phyloP scores from a whole-genome alignment of 148 eudicot genomes.

The Vaccinium macrocarpon region DNA sequence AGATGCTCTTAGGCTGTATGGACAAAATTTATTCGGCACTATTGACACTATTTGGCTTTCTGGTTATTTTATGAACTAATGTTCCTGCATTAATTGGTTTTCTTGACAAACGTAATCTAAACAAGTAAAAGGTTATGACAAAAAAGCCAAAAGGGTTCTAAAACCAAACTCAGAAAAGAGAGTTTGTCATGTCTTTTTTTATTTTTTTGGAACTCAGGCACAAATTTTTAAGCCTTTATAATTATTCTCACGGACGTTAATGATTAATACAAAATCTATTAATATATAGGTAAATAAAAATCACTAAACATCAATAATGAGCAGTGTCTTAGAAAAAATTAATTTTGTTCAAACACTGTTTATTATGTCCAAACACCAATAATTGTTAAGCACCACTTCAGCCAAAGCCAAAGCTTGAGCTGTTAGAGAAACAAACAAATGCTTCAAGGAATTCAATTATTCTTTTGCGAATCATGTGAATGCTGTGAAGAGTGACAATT shows the following conservation, averaged over 20 bases:
- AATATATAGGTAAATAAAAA: neutral
- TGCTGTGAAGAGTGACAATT: neutral
- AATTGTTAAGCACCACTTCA: neutral
- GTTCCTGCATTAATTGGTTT: neutral
- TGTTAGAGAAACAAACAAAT: neutral
- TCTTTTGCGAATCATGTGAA: neutral
- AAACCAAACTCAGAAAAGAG: neutral
- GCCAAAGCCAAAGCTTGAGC: neutral
- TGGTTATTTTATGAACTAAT: neutral
- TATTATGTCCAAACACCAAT: neutral
- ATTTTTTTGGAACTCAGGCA: neutral
- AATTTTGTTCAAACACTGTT: neutral
- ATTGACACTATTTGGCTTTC: neutral
- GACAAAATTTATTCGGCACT: neutral
- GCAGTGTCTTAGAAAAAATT: no score
- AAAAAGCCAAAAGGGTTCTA: neutral
- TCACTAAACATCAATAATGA: no score
- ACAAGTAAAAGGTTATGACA: neutral
- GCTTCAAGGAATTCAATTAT: neutral
- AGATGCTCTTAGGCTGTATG: no score
- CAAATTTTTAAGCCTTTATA: neutral
- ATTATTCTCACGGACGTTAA: neutral
- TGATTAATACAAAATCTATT: neutral
- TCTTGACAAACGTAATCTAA: neutral
- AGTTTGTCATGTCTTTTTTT: neutral